Evolutionary conservation across 1,284 basidiomycete genomes (phyloP).

Genomic region (Trametes pubescens): DNA sequence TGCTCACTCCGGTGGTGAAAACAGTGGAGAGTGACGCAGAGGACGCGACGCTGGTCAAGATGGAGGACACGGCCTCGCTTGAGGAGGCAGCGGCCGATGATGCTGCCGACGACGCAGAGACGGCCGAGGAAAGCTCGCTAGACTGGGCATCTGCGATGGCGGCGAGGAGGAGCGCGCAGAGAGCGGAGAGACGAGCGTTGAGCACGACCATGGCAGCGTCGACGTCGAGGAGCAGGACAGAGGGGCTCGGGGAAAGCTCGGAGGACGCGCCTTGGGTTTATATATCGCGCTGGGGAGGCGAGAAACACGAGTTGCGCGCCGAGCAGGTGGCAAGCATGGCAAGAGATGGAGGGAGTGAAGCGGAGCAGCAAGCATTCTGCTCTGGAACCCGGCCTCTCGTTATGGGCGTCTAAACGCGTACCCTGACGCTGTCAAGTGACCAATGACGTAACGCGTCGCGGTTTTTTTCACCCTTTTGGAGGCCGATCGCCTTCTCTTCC

Average conservation of each 20-base stretch:
- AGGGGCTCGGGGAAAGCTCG: slow-evolving; percentile 25
- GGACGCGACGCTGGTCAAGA: background rate
- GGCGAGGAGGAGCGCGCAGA: slow-evolving; percentile 31
- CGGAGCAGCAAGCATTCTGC: slow-evolving; percentile 1
- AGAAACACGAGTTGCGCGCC: background rate
- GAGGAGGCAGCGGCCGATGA: slow-evolving; percentile 7
- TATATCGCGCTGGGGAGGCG: background rate
- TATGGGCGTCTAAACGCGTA: slow-evolving; percentile 9
- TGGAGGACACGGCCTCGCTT: slow-evolving; percentile 11
- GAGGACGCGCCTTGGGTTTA: slow-evolving; percentile 13
- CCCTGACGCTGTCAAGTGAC: slow-evolving; percentile 18
- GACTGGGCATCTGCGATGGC: slow-evolving; percentile 20
- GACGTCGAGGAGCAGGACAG: slow-evolving; percentile 5
- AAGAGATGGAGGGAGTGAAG: background rate
- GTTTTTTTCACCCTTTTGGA: background rate
- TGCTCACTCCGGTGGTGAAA: background rate
- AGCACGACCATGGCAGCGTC: slow-evolving; percentile 29
- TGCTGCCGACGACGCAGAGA: no score
- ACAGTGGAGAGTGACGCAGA: slow-evolving; percentile 1
- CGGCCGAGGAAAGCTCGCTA: slow-evolving; percentile 7
- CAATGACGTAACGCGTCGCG: slow-evolving; percentile 25
- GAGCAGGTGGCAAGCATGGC: no score
- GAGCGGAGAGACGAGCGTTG: slow-evolving; percentile 29
- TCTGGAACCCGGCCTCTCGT: slow-evolving; percentile 5
- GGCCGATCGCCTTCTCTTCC: slow-evolving; percentile 9